Evolutionary conservation across 768 basidiomycete genomes (phyloP).

Genomic region (Tylopilus sp.): DNA sequence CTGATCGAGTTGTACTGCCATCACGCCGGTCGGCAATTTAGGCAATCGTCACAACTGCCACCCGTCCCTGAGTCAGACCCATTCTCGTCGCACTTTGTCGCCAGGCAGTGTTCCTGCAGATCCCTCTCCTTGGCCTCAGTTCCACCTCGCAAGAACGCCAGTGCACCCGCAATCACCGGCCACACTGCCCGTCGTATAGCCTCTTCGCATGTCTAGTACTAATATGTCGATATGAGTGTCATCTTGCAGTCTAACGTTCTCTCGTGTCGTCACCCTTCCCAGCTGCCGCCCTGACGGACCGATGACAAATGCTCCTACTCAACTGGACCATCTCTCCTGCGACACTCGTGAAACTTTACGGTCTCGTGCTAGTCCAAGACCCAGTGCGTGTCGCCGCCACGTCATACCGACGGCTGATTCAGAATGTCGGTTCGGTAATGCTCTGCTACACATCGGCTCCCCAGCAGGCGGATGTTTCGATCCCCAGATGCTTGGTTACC

Average conservation of each 20-base stretch:
- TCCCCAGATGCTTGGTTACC: no score
- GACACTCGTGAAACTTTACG: no score
- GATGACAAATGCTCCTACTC: no score
- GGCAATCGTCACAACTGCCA: constrained; percentile 20
- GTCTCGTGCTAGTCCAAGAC: no score
- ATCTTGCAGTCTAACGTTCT: neutral
- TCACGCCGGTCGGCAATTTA: constrained; percentile 25
- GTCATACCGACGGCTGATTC: no score
- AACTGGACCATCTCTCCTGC: no score
- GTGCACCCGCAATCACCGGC: constrained; percentile 4
- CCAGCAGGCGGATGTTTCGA: no score
- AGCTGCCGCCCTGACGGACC: no score
- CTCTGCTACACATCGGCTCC: no score
- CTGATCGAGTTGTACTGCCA: constrained; percentile 30
- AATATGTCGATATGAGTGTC: neutral
- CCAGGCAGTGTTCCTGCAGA: constrained; percentile 19
- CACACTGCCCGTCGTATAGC: neutral
- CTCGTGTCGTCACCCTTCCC: neutral
- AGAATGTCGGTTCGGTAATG: no score
- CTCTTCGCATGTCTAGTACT: neutral
- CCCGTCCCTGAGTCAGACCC: neutral
- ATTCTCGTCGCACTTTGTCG: neutral
- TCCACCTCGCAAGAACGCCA: neutral
- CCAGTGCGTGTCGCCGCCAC: no score
- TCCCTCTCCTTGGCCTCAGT: constrained; percentile 3